Percentiles rank a stretch among this genome's conserved stretches.
Evolutionary conservation across 2,329 filamentous ascomycete species (phyloP).

Genomic region (Stachybotrys echinatus): DNA sequence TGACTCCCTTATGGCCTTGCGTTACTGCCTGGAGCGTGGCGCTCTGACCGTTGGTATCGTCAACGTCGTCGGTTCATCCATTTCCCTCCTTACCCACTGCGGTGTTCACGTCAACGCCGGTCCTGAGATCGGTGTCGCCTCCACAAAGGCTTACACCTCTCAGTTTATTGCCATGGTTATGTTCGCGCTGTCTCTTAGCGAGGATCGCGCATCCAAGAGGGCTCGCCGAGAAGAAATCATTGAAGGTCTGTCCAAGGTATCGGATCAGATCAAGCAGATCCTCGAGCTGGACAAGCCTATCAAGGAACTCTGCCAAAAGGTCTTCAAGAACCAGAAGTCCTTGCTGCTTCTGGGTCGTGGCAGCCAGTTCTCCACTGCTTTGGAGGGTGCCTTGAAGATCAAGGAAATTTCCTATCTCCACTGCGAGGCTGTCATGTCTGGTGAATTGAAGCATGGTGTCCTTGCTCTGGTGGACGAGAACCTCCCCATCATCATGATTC

Average conservation of each 20-base stretch:
- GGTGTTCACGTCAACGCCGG: constrained; percentile 99
- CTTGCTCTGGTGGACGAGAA: constrained; percentile 96
- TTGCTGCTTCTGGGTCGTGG: constrained; percentile 89
- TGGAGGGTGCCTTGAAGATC: constrained; percentile 97
- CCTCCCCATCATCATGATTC: constrained; percentile 98
- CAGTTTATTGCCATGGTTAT: constrained; percentile 99
- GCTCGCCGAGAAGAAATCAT: constrained; percentile 93
- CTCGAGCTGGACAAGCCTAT: constrained; percentile 88
- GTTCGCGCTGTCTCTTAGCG: constrained; percentile 93
- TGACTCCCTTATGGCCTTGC: constrained; percentile 92
- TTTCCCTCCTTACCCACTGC: constrained; percentile 97
- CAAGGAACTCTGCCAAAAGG: constrained; percentile 88
- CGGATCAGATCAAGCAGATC: constrained; percentile 86
- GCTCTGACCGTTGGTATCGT: constrained; percentile 97
- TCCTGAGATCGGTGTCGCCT: constrained; percentile 97
- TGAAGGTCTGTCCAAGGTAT: constrained; percentile 82
- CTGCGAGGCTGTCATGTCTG: constrained; percentile 99
- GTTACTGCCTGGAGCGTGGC: constrained; percentile 96
- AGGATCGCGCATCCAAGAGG: constrained; percentile 93
- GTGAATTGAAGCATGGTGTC: constrained; percentile 98
- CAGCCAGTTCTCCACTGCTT: constrained; percentile 92
- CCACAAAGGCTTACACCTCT: constrained; percentile 98
- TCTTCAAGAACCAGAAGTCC: constrained; percentile 96
- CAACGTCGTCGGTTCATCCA: constrained; percentile 97
- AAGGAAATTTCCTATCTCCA: constrained; percentile 99